Evolutionary conservation across 2,329 filamentous ascomycete species (phyloP), one percentile per base, ranked within the genome.

Genomic region (Ascochyta rabiei): DNA sequence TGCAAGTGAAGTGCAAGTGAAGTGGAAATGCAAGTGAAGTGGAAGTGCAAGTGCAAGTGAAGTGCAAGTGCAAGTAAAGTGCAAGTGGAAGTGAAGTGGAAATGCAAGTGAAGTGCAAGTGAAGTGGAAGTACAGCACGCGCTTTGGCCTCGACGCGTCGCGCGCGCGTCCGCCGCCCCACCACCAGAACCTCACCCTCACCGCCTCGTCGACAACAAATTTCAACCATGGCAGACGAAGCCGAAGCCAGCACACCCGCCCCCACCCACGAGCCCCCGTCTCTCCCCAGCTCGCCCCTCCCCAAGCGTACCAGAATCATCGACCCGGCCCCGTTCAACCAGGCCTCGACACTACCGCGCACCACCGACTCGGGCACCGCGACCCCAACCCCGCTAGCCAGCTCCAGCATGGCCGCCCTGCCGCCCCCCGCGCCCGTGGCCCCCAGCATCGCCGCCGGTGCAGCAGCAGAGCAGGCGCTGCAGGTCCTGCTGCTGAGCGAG

Each of bases 401-500:
- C 47, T 30, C 51, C 19, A 23, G 42, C 24, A 64, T 66, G 43
- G 38, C 59, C 16, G 24, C 49, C 19, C 43, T 68, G 15, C 67
- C 67, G 28, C 56, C 69, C 7, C 62, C 65, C 0, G 61, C 64
- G 3, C 62, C 64, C 4, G 63, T 69, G 5, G 66, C 64, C 2
- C 62, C 68, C 9, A 60, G 57, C 15, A 56, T 67, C 19, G 63
- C 68, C 4, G 62, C 66, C 0, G 67, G 66, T 0, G 63, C 70
- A 2, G 60, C 64, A 4, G 66, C 68, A 28, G 78, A 64, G 64
- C 70, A 76, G 30, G 86, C 87, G n/a, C 83, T 96, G 46, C 85
- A 91, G 59, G 87, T 99, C 77, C 93, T 97, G 83, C 92, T 96
- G 77, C 87, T 98, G 55, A 89, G 89, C 8, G 81, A 86, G 33